Base-by-base conservation (phyloP, 371 early-diverging fungal genomes). In the Mucor circinelloides region DNA sequence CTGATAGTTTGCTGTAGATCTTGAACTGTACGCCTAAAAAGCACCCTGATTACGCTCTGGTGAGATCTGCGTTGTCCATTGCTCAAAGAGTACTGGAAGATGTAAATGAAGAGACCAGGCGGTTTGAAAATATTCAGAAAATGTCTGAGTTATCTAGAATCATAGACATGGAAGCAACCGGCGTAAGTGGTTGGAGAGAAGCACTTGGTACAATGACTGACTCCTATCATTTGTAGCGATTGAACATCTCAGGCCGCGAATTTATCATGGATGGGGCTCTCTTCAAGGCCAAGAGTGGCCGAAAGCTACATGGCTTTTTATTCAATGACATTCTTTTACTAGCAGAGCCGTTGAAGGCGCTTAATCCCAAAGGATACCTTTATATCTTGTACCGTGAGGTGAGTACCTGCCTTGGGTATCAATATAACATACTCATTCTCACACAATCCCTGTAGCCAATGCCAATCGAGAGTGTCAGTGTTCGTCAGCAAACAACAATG, bases 301-400 rank as follows among this genome's bases (percentile, higher is more conserved):
- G 93, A 30, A 93, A 91, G 64, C 81, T 97, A 9, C 89, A 93
- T 68, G 93, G 82, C 5, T 95, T 90, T 68, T 79, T 97, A 40
- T 95, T 96, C 75, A 96, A 92, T 66, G 98, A 97, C 77, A 73
- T 95, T 60, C 69, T 97, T 9, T 73, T 97, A 48, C 75, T 97
- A 28, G 77, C 80, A 2, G 81, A 74, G 70, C 86, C 86, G 60
- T 61, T 84, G 57, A 71, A 67, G 59, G 77, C 75, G 10, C 57
- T 75, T 15, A 81, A 73, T 69, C 63, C 69, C 0, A 78, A 81
- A 65, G 81, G 82, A 0, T 82, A 84, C 44, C 73, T 80, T 13
- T 87, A 85, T 58, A 74, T 68, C 23, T 67, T 89, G 17, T 89
- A 89, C 58, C 80, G 87, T n/a, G 86, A 87, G 78, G 88, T 88